A percentile compares a stretch with the other conserved stretches of the same genome.
Conservation (phyloP, 2,329 filamentous ascomycete genomes). For the Monosporascus sp. region DNA sequence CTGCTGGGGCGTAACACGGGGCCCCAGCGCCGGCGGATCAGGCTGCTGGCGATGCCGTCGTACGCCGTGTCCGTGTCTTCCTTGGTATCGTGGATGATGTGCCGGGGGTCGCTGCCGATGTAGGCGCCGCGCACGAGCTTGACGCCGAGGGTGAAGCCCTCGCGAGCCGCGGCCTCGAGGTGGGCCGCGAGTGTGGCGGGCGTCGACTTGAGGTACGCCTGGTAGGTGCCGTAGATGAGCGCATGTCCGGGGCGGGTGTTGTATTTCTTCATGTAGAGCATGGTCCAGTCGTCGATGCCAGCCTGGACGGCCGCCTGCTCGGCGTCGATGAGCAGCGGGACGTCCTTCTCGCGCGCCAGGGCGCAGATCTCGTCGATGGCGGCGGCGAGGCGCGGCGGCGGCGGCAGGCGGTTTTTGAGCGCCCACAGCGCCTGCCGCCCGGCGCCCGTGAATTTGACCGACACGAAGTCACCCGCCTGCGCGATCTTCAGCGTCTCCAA, state of each 20-base stretch:
- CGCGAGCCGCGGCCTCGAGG: constrained; percentile 51
- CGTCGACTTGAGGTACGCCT: constrained; percentile 66
- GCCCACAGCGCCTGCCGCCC: constrained; percentile 66
- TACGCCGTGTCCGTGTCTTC: constrained; percentile 67
- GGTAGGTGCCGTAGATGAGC: constrained; percentile 76
- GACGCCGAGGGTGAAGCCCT: constrained; percentile 63
- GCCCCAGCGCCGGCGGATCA: constrained; percentile 62
- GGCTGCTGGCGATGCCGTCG: constrained; percentile 61
- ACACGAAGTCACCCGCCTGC: constrained; percentile 62
- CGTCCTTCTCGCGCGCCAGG: constrained; percentile 61
- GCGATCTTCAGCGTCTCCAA: constrained; percentile 70
- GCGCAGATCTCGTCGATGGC: constrained; percentile 73
- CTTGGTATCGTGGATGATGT: constrained; percentile 68
- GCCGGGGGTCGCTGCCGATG: constrained; percentile 62
- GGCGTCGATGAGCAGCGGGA: constrained; percentile 77
- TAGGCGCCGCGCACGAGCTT: constrained; percentile 76
- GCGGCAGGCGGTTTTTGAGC: constrained; percentile 57
- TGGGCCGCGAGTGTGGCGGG: constrained; percentile 54
- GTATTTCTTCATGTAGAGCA: constrained; percentile 71
- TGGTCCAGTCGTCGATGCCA: constrained; percentile 76
- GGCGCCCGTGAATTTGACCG: constrained; percentile 76
- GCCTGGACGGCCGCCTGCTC: constrained; percentile 76
- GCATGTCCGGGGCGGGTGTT: constrained; percentile 58
- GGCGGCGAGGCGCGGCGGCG: constrained; percentile 57
- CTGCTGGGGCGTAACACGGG: constrained; percentile 37